Evolutionary conservation across 192 early-diverging fungal genomes (phyloP).

Genomic region (Backusella psychrophila): DNA sequence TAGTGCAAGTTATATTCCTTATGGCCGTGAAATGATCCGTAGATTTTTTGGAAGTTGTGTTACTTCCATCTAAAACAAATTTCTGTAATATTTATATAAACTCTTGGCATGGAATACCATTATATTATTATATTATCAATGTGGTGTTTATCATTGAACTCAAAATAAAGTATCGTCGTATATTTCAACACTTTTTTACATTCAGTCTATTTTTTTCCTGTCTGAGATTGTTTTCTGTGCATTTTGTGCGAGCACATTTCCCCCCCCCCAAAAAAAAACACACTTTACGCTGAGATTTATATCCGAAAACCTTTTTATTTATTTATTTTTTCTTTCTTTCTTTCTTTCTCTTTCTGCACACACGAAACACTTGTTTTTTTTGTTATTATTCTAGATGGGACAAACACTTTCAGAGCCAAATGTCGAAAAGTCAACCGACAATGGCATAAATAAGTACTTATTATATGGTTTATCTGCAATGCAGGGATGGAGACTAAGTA

Average conservation of each 20-base stretch:
- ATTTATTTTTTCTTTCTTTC: no score
- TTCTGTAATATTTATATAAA: no score
- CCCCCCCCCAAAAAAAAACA: no score
- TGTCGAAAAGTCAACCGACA: slow-evolving; percentile 81
- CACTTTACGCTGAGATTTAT: background rate
- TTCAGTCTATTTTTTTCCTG: no score
- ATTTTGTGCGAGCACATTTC: no score
- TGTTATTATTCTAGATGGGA: slow-evolving; percentile 62
- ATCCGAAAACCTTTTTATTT: background rate
- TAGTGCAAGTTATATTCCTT: slow-evolving; percentile 90
- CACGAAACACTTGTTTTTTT: background rate
- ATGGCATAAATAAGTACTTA: slow-evolving; percentile 71
- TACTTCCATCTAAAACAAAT: slow-evolving; percentile 18
- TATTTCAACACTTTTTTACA: no score
- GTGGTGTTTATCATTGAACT: no score
- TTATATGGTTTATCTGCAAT: slow-evolving; percentile 87
- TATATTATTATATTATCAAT: no score
- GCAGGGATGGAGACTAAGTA: slow-evolving; percentile 97
- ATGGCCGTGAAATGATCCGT: slow-evolving; percentile 58
- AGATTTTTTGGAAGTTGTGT: slow-evolving; percentile 35
- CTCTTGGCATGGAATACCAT: no score
- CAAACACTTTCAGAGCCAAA: slow-evolving; percentile 96
- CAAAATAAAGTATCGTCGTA: no score
- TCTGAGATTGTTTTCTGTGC: no score
- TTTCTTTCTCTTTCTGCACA: background rate